Evolutionary conservation across 768 basidiomycete species (phyloP), one percentile per base, ranked within the genome.

Genomic region (Boletus rex-veris): DNA sequence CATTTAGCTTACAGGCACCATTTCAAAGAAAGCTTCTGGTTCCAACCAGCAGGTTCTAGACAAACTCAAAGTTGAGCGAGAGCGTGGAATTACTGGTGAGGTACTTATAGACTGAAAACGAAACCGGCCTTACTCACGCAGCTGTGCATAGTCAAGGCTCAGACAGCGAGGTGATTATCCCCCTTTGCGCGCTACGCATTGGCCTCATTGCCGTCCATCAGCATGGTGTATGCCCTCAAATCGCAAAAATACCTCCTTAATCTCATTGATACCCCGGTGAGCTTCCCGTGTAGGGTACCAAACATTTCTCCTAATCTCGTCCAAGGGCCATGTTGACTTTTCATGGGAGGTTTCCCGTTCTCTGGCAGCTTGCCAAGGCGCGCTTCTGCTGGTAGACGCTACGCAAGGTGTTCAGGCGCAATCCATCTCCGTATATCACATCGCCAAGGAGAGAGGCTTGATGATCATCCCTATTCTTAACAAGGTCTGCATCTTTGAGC

Each of bases 351-450:
- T 99, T 33, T 88, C 92, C 15, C 82, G 97, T 45, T 93, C 91
- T 26, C 73, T 98, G 38, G 86, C 92, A 4, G 93, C 96, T 31
- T 97, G 90, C 60, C 91, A 99, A 74, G 97, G 97, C 9, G 96
- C 92, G 10, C 68, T 86, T 39, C 68, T 86, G 36, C 73, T 98
- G 62, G 94, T 98, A 3, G 97, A 99, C 65, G 92, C 92, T n/a
- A 92, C 91, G 48, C 95, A 96, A 75, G 97, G 97, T 16, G 86
- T 99, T 8, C 97, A 99, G 71, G 97, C 97, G 0, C 97, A 99
- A 71, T 93, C 95, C 14, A 84, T 99, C 49, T 96, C 92, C 1
- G 96, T 98, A 5, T 95, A 90, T 61, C 91, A 96, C 60, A 83
- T 87, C 43, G 96, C 96, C 5, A 78, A 76, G 66, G 92, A 95